A percentile compares a stretch with the other conserved stretches of the same genome.
These are phyloP conservation scores for Pyrenophora seminiperda DNA, from an alignment of 2,329 filamentous ascomycete species.

Conservation along the genomic window DNA sequence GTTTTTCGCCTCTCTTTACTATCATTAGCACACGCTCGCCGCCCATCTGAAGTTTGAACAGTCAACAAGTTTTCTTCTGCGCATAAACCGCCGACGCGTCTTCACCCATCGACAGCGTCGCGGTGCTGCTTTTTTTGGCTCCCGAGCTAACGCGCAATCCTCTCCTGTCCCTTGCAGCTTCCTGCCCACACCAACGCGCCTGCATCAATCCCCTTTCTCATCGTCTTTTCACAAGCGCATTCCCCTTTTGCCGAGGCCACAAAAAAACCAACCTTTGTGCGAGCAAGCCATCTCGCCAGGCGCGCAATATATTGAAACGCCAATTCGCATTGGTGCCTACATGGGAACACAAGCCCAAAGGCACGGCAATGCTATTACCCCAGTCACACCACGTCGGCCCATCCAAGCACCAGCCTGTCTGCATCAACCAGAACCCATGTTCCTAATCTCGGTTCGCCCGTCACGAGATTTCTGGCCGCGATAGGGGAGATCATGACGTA, in stretches of 20 bases:
- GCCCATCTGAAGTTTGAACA: neutral
- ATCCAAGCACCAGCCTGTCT: neutral
- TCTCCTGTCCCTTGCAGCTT: slow-evolving; percentile 3
- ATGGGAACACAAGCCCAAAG: slow-evolving; percentile 7
- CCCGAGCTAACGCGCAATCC: slow-evolving; percentile 4
- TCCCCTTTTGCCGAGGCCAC: neutral
- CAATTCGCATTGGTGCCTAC: slow-evolving; percentile 6
- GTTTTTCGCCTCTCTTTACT: slow-evolving; percentile 5
- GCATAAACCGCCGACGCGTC: slow-evolving; percentile 8
- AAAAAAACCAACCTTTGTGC: neutral
- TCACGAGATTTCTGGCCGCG: slow-evolving; percentile 3
- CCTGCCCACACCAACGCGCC: slow-evolving; percentile 2
- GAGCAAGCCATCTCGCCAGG: neutral
- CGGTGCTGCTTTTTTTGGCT: neutral
- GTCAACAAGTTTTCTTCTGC: neutral
- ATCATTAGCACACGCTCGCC: slow-evolving; percentile 6
- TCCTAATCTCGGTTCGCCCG: slow-evolving; percentile 12
- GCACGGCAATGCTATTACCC: slow-evolving; percentile 1
- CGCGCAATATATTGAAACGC: slow-evolving; percentile 13
- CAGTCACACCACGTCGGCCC: slow-evolving; percentile 10
- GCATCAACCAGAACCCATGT: slow-evolving; percentile 2
- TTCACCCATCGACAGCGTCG: slow-evolving; percentile 3
- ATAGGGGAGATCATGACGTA: slow-evolving; percentile 15
- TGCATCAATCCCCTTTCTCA: neutral
- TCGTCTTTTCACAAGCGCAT: too few relatives aligned